Percentiles rank a stretch among this genome's conserved stretches.
Conservation (phyloP, 495 filamentous ascomycete genomes). For the Lasiosphaeria ovina region DNA sequence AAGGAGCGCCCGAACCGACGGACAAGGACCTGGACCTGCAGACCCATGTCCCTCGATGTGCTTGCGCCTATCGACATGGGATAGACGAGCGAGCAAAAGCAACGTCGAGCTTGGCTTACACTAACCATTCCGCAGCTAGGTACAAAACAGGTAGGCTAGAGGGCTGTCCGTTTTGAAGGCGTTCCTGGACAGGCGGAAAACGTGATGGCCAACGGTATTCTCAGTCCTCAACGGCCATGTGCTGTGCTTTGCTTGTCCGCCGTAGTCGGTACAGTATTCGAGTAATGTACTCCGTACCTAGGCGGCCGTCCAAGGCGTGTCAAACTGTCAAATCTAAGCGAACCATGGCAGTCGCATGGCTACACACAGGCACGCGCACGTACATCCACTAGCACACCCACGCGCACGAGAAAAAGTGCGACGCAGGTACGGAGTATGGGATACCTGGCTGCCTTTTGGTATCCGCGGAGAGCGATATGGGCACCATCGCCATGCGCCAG, state of each 20-base stretch:
- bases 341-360: slow-evolving; percentile 4
- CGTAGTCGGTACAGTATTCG: too few species aligned
- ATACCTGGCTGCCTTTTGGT: too few species aligned
- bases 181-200: not conserved
- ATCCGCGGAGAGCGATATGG: too few species aligned
- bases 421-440: too few species aligned
- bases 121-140: not conserved
- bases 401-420: too few species aligned
- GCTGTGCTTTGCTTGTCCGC: too few species aligned
- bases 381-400: not conserved
- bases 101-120: slow-evolving; percentile 1
- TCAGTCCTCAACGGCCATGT: too few species aligned
- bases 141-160: not conserved
- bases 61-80: slow-evolving; percentile 9
- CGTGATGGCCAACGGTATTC: not conserved
- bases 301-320: not conserved
- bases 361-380: not conserved
- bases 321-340: not conserved
- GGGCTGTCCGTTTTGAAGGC: not conserved
- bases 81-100: slow-evolving; percentile 11
- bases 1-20: slow-evolving; percentile 9
- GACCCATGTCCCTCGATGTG: not conserved
- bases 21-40: slow-evolving; percentile 8
- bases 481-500: too few species aligned
- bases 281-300: too few species aligned